Conservation (phyloP, 441 rosid genomes). For the Euphorbia celastroides region DNA sequence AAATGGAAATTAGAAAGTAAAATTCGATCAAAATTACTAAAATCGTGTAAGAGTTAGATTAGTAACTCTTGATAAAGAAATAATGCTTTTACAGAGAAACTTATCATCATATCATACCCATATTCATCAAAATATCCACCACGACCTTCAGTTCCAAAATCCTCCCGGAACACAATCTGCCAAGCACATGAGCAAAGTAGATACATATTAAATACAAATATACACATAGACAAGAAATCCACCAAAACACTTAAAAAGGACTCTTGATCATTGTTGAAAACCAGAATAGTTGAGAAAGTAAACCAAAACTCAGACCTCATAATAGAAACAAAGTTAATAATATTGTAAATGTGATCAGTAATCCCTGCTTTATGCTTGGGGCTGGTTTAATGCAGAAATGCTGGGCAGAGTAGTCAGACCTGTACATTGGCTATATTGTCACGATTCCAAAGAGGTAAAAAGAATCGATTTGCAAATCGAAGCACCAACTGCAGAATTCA, state of each 20-base stretch:
- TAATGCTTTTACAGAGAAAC: background rate
- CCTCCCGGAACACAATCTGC: slow-evolving; percentile 95
- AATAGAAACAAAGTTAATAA: background rate
- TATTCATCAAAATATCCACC: slow-evolving; percentile 99
- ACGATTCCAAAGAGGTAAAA: slow-evolving; percentile 98
- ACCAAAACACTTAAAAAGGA: background rate
- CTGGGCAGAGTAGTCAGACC: slow-evolving; percentile 39
- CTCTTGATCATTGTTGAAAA: background rate
- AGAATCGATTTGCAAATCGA: slow-evolving; percentile 95
- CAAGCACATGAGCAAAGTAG: slow-evolving; percentile 2
- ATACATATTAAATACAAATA: background rate
- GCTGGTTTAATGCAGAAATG: background rate
- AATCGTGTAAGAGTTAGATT: background rate
- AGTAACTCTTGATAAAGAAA: slow-evolving; percentile 13
- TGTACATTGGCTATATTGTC: slow-evolving; percentile 95
- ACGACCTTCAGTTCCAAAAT: slow-evolving; percentile 97
- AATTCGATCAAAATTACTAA: background rate
- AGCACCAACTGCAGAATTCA: slow-evolving; percentile 69
- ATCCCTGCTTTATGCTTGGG: background rate
- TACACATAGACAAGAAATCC: background rate
- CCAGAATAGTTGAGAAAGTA: background rate
- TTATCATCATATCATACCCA: slow-evolving; percentile 48
- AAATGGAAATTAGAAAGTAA: background rate
- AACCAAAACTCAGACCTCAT: slow-evolving; percentile 6
- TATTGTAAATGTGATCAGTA: background rate